phyloP scores from a whole-genome alignment of 2,329 filamentous ascomycete genomes.

The Fusarium nodosum region DNA sequence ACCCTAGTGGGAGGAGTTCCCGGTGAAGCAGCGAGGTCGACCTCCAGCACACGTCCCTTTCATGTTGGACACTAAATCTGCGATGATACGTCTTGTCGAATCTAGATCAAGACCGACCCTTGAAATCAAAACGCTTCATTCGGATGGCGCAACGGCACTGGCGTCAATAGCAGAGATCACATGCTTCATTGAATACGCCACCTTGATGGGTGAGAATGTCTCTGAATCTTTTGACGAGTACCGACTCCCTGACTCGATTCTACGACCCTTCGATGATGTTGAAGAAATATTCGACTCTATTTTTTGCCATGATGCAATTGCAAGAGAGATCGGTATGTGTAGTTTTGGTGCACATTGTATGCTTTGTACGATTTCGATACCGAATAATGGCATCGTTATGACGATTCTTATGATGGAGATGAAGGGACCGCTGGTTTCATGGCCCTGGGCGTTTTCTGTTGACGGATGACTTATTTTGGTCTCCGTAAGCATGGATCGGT shows the following conservation, averaged over 20 bases:
- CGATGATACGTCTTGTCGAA: constrained; percentile 53
- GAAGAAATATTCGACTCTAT: constrained; percentile 12
- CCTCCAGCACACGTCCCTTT: constrained; percentile 55
- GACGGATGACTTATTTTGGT: constrained; percentile 32
- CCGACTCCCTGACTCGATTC: not conserved
- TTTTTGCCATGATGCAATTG: constrained; percentile 10
- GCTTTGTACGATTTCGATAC: constrained; percentile 51
- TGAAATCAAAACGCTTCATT: constrained; percentile 60
- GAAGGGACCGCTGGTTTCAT: constrained; percentile 31
- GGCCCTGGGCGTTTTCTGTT: constrained; percentile 44
- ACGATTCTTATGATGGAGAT: constrained; percentile 47
- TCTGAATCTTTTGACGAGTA: constrained; percentile 4
- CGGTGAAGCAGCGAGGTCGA: constrained; percentile 63
- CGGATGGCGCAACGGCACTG: constrained; percentile 69
- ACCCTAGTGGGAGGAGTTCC: constrained; percentile 64
- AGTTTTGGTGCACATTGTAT: constrained; percentile 35
- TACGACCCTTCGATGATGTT: constrained; percentile 8
- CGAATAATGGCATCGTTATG: constrained; percentile 47
- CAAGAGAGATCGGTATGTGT: constrained; percentile 8
- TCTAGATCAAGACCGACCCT: constrained; percentile 53
- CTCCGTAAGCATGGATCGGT: constrained; percentile 33
- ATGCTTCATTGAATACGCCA: constrained; percentile 62
- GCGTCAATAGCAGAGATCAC: constrained; percentile 66
- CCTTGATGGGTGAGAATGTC: not conserved
- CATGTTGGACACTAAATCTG: constrained; percentile 60